Base-by-base conservation (phyloP, 768 basidiomycete genomes). In the Suillus subalutaceus region DNA sequence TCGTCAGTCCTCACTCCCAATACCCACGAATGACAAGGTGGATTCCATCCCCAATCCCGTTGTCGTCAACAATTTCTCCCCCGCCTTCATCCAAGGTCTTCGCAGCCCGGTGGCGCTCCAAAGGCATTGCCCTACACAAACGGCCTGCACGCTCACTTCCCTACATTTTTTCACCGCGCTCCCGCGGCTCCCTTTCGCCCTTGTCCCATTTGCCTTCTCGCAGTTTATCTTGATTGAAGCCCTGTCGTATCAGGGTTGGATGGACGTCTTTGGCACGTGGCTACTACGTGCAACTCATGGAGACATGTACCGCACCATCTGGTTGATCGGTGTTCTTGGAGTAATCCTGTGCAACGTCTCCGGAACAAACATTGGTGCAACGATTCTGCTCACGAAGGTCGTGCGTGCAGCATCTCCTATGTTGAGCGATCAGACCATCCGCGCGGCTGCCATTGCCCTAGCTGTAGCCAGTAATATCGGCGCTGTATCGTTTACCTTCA, bases 161-260 rank as follows among this genome's bases (percentile, higher is more conserved):
- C 94, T 0, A 95, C 92, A 1, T n/a, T 81, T 91, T 67, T 82
- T 84, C 74, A 85, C 85, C 12, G 86, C 88, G 26, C 78, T 89
- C 26, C 84, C 87, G 0, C 85, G 90, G 23, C 82, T 96, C 0
- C 96, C 95, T 0, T 88, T 95, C 66, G 84, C 88, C 15, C 86
- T 97, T 8, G 80, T 97, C 18, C 94, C 94, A 0, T 99, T 99
- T 73, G 93, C 95, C 0, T 95, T 98, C 74, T 90, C 91, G 1
- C 94, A 96, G 77, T 98, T 99, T 79, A 94, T 98, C 69, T 86
- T 99, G 65, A 93, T 97, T 65, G 91, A 96, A 73, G 92, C 85
- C 0, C 84, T 99, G 7, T 83, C 88, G 15, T 83, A 88, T 67
- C 88, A 90, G 66, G 94, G 94, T 35, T 99, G 96, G 95, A 93